Evolutionary conservation across 768 basidiomycete species (phyloP).

Genomic region (Leccinum sublutescens): DNA sequence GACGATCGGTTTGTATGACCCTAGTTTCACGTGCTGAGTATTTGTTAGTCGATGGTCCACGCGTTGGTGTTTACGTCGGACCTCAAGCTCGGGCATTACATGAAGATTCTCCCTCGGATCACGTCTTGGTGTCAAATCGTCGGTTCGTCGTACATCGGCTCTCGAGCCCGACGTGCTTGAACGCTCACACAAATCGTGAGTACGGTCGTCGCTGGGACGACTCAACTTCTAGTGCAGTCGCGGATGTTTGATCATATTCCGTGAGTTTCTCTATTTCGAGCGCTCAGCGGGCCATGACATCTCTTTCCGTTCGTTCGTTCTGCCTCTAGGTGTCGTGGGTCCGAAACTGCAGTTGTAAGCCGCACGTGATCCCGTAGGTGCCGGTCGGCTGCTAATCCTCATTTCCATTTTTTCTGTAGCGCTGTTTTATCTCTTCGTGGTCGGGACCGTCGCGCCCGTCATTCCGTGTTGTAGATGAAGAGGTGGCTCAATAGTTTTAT

Average conservation of each 20-base stretch:
- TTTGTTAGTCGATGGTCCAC: slow-evolving; percentile 31
- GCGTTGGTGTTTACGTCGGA: slow-evolving; percentile 70
- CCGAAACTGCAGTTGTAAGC: slow-evolving; percentile 49
- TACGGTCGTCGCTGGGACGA: slow-evolving; percentile 65
- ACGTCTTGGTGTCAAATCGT: slow-evolving; percentile 67
- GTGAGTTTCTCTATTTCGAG: slow-evolving; percentile 34
- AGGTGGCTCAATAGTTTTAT: slow-evolving; percentile 60
- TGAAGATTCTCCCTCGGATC: slow-evolving; percentile 58
- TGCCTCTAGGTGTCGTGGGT: slow-evolving; percentile 63
- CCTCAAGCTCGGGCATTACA: slow-evolving; percentile 77
- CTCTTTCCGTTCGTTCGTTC: background rate
- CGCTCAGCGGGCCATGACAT: slow-evolving; percentile 10
- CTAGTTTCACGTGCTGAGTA: background rate
- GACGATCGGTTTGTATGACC: background rate
- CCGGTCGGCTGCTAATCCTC: slow-evolving; percentile 22
- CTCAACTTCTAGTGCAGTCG: slow-evolving; percentile 70
- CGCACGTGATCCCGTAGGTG: no score
- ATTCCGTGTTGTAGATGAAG: slow-evolving; percentile 58
- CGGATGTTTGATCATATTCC: slow-evolving; percentile 66
- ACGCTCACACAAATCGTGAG: slow-evolving; percentile 49
- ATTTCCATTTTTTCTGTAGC: slow-evolving; percentile 29
- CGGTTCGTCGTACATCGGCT: no score
- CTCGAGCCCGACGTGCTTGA: no score
- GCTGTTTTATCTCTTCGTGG: slow-evolving; percentile 68
- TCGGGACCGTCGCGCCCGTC: slow-evolving; percentile 66